phyloP scores from a whole-genome alignment of 805 yeast genomes.

The Saturnispora ahearnii region DNA sequence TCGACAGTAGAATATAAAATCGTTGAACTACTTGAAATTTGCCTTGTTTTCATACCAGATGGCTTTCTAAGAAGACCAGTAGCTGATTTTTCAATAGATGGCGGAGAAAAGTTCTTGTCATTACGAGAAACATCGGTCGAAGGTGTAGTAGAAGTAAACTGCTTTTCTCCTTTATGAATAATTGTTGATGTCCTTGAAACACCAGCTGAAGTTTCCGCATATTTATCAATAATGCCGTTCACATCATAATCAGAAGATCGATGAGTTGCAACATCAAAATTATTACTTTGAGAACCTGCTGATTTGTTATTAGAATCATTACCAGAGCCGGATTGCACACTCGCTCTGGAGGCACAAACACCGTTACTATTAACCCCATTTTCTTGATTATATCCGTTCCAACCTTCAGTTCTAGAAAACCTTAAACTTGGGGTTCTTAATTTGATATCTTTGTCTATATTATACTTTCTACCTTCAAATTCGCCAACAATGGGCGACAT shows the following conservation, averaged over 20 bases:
- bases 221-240: conserved; percentile 12
- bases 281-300: conserved; percentile 2
- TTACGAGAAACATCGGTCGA: neutral
- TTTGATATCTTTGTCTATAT: conserved; percentile 8
- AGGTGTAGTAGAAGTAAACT: neutral
- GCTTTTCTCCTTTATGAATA: neutral
- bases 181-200: neutral
- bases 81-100: neutral
- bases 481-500: conserved; percentile 13
- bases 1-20: conserved; percentile 10
- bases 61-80: conserved; percentile 1
- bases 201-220: conserved; percentile 6
- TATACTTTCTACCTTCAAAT: conserved; percentile 12
- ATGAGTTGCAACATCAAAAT: conserved; percentile 5
- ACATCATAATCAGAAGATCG: conserved; percentile 13
- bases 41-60: conserved; percentile 12
- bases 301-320: neutral
- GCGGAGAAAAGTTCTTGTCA: neutral
- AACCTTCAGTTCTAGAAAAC: neutral
- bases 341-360: neutral
- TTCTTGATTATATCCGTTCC: neutral
- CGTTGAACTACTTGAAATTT: conserved; percentile 12
- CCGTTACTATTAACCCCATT: neutral
- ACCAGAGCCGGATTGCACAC: neutral
- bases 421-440: neutral